A percentile compares a stretch with the other conserved stretches of the same genome.
Evolutionary conservation across 73 alveolate species (phyloP).

Genomic region (Tetrahymena malaccensis): DNA sequence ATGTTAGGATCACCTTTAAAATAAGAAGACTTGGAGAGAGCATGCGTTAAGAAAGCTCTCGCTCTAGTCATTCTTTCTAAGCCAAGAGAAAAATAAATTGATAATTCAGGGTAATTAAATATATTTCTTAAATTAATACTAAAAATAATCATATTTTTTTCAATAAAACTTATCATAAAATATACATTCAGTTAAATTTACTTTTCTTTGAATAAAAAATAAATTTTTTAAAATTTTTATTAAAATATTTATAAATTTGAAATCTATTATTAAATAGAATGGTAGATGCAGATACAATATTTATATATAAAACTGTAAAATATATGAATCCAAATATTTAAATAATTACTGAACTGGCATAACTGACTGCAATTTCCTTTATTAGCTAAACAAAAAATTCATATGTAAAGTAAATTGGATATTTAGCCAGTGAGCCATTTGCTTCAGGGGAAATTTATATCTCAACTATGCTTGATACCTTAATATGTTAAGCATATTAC

Average conservation of each 20-base stretch:
- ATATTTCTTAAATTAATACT: no score
- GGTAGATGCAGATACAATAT: slow-evolving; percentile 94
- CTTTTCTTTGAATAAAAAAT: no score
- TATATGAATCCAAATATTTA: slow-evolving; percentile 55
- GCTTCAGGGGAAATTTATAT: slow-evolving; percentile 94
- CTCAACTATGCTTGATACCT: slow-evolving; percentile 83
- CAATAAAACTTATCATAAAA: no score
- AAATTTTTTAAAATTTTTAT: no score
- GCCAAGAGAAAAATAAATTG: slow-evolving; percentile 54
- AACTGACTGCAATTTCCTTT: slow-evolving; percentile 72
- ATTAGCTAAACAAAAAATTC: slow-evolving; percentile 62
- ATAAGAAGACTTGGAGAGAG: slow-evolving; percentile 81
- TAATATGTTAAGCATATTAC: slow-evolving; percentile 90
- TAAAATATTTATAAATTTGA: background rate
- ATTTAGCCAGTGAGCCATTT: slow-evolving; percentile 84
- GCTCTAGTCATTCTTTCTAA: slow-evolving; percentile 85
- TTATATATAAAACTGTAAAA: slow-evolving; percentile 87
- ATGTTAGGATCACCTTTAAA: slow-evolving; percentile 86
- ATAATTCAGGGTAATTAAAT: background rate
- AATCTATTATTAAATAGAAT: slow-evolving; percentile 1
- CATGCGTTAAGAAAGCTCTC: slow-evolving; percentile 81
- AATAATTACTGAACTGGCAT: slow-evolving; percentile 85
- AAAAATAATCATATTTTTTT: no score
- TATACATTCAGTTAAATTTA: no score
- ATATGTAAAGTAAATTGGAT: slow-evolving; percentile 60